These are phyloP conservation scores for Pontederia paniculata DNA, from an alignment of 176 grass and related monocot species.

Conservation along the genomic window DNA sequence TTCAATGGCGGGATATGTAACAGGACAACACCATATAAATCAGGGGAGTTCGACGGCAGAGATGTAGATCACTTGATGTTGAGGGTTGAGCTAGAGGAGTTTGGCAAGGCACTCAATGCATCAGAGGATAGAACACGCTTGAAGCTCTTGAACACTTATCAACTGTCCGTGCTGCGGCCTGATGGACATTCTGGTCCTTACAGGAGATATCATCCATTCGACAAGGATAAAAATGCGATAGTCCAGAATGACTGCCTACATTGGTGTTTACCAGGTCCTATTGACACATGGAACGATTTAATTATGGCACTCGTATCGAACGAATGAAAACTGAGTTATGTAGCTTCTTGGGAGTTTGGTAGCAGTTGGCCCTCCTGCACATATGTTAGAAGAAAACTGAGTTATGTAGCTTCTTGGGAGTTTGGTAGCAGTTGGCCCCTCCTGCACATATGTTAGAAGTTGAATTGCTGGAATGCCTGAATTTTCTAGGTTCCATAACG, in stretches of 20 bases:
- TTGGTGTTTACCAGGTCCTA: conserved; percentile 77
- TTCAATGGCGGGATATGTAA: conserved; percentile 59
- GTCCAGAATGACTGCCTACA: conserved; percentile 86
- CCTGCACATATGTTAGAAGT: too few species aligned
- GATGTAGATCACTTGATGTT: conserved; percentile 43
- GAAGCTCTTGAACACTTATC: conserved; percentile 60
- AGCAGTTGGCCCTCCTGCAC: too few species aligned
- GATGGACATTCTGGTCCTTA: conserved; percentile 72
- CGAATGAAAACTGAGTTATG: not conserved
- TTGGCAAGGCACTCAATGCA: conserved; percentile 22
- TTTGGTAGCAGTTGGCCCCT: too few species aligned
- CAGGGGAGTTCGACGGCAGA: conserved; percentile 26
- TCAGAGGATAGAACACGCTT: conserved; percentile 3
- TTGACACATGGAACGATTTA: conserved; percentile 80
- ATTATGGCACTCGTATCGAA: conserved; percentile 27
- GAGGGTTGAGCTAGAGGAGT: conserved; percentile 60
- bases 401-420: too few species aligned
- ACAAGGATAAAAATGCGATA: conserved; percentile 6
- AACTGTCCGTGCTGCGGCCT: conserved; percentile 61
- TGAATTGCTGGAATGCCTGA: too few species aligned
- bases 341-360: too few species aligned
- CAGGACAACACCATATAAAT: conserved; percentile 50
- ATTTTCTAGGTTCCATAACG: too few species aligned
- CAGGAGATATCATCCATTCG: conserved; percentile 50
- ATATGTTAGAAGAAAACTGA: too few species aligned